Conservation (phyloP, 1,284 basidiomycete species). For the Ceratobasidium sp. region DNA sequence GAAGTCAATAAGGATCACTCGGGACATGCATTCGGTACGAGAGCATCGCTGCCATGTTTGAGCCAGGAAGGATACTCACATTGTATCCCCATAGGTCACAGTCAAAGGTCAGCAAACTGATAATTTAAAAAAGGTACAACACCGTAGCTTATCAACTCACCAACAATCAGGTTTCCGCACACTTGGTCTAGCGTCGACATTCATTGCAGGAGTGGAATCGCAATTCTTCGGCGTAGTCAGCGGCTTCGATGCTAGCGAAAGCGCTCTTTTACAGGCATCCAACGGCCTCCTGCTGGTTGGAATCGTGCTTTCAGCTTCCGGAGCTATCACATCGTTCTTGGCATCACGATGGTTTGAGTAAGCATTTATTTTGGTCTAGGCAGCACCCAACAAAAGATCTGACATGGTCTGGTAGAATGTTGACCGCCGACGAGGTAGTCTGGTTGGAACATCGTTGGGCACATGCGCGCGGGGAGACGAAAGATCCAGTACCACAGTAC, state of each 20-base stretch:
- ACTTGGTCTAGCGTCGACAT: constrained; percentile 27
- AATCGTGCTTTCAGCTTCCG: constrained; percentile 22
- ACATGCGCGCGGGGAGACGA: constrained; percentile 16
- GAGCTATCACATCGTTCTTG: constrained; percentile 17
- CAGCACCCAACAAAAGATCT: neutral
- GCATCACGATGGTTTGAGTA: constrained; percentile 33
- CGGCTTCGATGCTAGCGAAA: neutral
- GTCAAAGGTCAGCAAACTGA: constrained; percentile 25
- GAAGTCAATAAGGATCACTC: neutral
- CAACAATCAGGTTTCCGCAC: constrained; percentile 20
- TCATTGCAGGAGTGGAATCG: constrained; percentile 30
- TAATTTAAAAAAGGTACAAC: too few relatives aligned
- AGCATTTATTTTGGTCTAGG: neutral
- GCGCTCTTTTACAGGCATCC: neutral
- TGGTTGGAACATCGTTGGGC: constrained; percentile 33
- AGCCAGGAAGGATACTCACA: neutral
- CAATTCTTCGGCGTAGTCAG: constrained; percentile 21
- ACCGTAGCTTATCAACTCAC: neutral
- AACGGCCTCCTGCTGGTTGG: constrained; percentile 10
- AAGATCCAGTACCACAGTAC: neutral
- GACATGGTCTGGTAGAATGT: neutral
- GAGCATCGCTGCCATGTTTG: neutral
- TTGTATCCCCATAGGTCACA: constrained; percentile 8
- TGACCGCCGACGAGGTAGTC: constrained; percentile 16
- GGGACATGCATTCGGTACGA: constrained; percentile 32